Evolutionary conservation across 1,284 basidiomycete genomes (phyloP).

Genomic region (Papiliotrema fonsecae): DNA sequence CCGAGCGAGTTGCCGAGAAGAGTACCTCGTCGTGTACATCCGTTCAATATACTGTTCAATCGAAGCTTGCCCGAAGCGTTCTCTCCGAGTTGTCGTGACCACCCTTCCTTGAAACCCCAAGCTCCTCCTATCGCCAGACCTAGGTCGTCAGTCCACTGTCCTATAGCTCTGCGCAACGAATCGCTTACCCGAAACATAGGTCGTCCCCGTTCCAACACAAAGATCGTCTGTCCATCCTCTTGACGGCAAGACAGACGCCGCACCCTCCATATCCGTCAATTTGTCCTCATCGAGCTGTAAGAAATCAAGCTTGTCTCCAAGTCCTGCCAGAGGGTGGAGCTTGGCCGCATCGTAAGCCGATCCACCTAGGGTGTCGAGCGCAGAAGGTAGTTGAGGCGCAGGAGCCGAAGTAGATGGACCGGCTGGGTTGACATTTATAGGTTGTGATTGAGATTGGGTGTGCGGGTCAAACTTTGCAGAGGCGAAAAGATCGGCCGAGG

Average conservation of each 20-base stretch:
- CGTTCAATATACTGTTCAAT: constrained; percentile 95
- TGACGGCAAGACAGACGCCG: constrained; percentile 79
- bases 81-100: constrained; percentile 69
- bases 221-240: constrained; percentile 99
- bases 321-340: constrained; percentile 82
- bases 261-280: constrained; percentile 76
- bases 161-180: background rate
- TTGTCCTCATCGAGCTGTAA: constrained; percentile 90
- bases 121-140: constrained; percentile 88
- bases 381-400: constrained; percentile 51
- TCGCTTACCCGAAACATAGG: constrained; percentile 86
- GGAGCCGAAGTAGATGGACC: constrained; percentile 14
- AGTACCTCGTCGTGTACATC: constrained; percentile 90
- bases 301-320: constrained; percentile 81
- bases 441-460: constrained; percentile 8
- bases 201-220: constrained; percentile 98
- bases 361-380: constrained; percentile 75
- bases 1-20: constrained; percentile 99
- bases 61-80: constrained; percentile 69
- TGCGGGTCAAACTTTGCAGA: constrained; percentile 32
- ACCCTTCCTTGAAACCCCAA: constrained; percentile 95
- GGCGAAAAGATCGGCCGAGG: constrained; percentile 40
- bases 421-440: constrained; percentile 15
- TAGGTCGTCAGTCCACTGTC: constrained; percentile 43
- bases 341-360: constrained; percentile 80